phyloP scores from a whole-genome alignment of 1,139 yeast species.

The Meyerozyma guilliermondii region DNA sequence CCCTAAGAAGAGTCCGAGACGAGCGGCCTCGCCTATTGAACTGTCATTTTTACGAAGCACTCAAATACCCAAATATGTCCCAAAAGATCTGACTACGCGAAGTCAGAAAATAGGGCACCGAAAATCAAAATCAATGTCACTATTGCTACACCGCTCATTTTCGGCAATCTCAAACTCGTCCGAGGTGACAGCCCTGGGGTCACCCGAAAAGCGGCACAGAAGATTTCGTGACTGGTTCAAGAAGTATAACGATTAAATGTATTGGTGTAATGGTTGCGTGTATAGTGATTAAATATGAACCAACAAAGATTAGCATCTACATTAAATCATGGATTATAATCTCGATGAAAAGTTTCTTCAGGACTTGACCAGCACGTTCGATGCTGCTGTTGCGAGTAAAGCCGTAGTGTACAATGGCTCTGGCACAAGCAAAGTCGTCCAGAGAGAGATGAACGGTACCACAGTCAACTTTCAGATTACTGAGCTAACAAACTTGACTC shows the following conservation, averaged over 20 bases:
- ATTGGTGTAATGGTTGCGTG: background rate
- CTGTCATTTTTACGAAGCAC: background rate
- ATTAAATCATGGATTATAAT: background rate
- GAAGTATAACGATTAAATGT: background rate
- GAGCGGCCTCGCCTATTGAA: constrained; percentile 1
- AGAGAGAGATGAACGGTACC: constrained; percentile 15
- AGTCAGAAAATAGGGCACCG: background rate
- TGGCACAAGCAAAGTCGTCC: constrained; percentile 19
- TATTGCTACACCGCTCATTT: background rate
- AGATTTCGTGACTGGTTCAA: constrained; percentile 1
- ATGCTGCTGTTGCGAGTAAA: constrained; percentile 21
- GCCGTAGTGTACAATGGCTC: constrained; percentile 29
- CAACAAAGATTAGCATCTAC: background rate
- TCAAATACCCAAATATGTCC: background rate
- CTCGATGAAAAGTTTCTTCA: constrained; percentile 14
- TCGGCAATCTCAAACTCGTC: background rate
- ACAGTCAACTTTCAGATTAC: constrained; percentile 25
- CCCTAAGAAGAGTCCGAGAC: background rate
- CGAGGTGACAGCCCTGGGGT: background rate
- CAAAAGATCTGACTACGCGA: background rate
- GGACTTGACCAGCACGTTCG: constrained; percentile 19
- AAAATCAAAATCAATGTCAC: constrained; percentile 1
- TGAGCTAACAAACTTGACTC: constrained; percentile 37
- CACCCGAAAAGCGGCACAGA: background rate
- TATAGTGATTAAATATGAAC: background rate